Percentiles rank a stretch among this genome's conserved stretches.
These are phyloP conservation scores for Diatrype stigma DNA, from an alignment of 2,329 filamentous ascomycete genomes.

Conservation along the genomic window DNA sequence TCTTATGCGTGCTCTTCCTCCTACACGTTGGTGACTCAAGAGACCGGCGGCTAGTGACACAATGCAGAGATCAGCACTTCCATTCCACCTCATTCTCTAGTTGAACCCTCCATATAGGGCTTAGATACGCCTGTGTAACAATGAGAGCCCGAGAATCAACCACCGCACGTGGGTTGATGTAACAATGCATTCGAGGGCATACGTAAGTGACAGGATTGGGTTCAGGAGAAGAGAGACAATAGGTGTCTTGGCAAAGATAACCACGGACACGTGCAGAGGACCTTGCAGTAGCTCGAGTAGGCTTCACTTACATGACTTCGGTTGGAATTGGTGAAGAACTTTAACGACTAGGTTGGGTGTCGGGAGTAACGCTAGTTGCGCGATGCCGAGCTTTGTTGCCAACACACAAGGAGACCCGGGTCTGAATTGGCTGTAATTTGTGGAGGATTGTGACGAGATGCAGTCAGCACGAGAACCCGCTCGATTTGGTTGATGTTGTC, in stretches of 20 bases:
- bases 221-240: neutral
- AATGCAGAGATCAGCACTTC: neutral
- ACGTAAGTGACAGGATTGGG: neutral
- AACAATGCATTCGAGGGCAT: no score
- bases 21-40: neutral
- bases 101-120: neutral
- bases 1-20: no score
- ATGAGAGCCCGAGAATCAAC: neutral
- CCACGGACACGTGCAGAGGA: neutral
- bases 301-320: neutral
- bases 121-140: neutral
- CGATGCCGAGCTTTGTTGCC: neutral
- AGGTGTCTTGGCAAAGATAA: neutral
- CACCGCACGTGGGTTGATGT: neutral
- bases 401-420: neutral
- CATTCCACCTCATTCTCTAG: neutral
- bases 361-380: neutral
- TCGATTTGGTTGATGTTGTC: conserved; percentile 3
- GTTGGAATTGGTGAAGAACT: no score
- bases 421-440: conserved; percentile 5
- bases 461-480: conserved; percentile 14
- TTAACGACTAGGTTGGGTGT: neutral
- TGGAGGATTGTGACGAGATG: conserved; percentile 7
- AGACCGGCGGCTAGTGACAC: neutral
- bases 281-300: neutral